These are phyloP conservation scores for Hymenoscyphus linearis DNA, from an alignment of 2,329 filamentous ascomycete genomes.

Conservation along the genomic window DNA sequence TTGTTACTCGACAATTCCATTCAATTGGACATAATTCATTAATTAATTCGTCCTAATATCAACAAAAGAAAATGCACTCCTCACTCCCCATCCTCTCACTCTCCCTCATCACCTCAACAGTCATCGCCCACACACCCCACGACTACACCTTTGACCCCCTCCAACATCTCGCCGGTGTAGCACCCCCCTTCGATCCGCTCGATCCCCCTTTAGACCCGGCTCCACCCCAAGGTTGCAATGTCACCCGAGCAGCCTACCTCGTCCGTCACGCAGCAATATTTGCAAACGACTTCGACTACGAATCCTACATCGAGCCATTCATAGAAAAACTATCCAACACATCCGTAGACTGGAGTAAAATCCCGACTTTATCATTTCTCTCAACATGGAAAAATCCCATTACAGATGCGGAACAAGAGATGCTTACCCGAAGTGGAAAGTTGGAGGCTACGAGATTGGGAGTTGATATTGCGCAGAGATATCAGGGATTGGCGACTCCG, in stretches of 20 bases:
- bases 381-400: conserved; percentile 26
- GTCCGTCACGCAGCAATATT: conserved; percentile 47
- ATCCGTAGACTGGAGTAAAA: conserved; percentile 40
- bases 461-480: conserved; percentile 27
- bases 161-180: conserved; percentile 44
- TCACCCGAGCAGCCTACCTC: conserved; percentile 43
- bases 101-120: conserved; percentile 11
- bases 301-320: conserved; percentile 46
- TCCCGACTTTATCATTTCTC: conserved; percentile 25
- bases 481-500: conserved; percentile 37
- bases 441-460: conserved; percentile 26
- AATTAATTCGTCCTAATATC: conserved; percentile 3
- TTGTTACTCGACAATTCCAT: background rate
- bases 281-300: conserved; percentile 47
- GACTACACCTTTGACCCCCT: conserved; percentile 42
- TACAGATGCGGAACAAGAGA: conserved; percentile 24
- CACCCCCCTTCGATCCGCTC: conserved; percentile 44
- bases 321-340: conserved; percentile 45
- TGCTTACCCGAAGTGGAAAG: conserved; percentile 26
- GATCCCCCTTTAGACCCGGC: conserved; percentile 42
- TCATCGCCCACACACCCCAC: conserved; percentile 14
- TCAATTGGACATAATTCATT: too few relatives aligned
- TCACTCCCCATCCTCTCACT: conserved; percentile 12
- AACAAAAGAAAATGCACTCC: conserved; percentile 14
- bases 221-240: conserved; percentile 45